Evolutionary conservation across 352 stramenopile species (phyloP).

Genomic region (Globisporangium cystogenes): DNA sequence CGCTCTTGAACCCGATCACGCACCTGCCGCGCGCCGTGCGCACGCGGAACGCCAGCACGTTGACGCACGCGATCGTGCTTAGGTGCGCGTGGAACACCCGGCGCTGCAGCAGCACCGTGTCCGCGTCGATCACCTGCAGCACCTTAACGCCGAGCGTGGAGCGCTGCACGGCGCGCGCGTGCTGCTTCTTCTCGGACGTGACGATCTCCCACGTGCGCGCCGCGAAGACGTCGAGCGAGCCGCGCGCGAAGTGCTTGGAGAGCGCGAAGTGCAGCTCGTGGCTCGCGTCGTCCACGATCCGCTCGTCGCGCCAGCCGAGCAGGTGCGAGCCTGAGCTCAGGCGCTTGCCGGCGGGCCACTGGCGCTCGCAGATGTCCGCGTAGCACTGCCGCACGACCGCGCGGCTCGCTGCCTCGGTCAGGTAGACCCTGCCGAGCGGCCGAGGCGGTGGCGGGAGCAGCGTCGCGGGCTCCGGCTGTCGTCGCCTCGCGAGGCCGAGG

Average conservation of each 20-base stretch:
- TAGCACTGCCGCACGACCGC: constrained; percentile 48
- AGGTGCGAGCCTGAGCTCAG: constrained; percentile 35
- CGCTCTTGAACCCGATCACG: constrained; percentile 6
- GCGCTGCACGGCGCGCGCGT: constrained; percentile 32
- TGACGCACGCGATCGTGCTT: constrained; percentile 37
- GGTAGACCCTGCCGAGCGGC: background rate
- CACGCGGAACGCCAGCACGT: constrained; percentile 15
- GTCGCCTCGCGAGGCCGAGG: constrained; percentile 1
- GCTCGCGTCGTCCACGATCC: constrained; percentile 36
- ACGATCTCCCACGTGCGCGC: constrained; percentile 44
- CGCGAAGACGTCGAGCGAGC: constrained; percentile 28
- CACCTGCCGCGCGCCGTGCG: constrained; percentile 5
- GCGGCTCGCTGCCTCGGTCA: constrained; percentile 25
- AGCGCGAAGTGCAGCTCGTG: constrained; percentile 35
- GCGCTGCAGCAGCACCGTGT: constrained; percentile 36
- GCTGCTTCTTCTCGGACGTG: constrained; percentile 41
- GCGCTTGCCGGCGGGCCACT: constrained; percentile 26
- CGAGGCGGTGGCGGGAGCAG: background rate
- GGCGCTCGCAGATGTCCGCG: constrained; percentile 32
- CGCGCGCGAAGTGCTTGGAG: constrained; percentile 21
- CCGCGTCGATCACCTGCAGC: constrained; percentile 41
- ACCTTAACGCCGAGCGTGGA: constrained; percentile 40
- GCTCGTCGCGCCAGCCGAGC: constrained; percentile 42
- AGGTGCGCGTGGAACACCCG: constrained; percentile 43
- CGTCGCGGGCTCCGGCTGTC: background rate